Evolutionary conservation across 345 rosid species (phyloP).

Genomic region (Excoecaria agallocha): DNA sequence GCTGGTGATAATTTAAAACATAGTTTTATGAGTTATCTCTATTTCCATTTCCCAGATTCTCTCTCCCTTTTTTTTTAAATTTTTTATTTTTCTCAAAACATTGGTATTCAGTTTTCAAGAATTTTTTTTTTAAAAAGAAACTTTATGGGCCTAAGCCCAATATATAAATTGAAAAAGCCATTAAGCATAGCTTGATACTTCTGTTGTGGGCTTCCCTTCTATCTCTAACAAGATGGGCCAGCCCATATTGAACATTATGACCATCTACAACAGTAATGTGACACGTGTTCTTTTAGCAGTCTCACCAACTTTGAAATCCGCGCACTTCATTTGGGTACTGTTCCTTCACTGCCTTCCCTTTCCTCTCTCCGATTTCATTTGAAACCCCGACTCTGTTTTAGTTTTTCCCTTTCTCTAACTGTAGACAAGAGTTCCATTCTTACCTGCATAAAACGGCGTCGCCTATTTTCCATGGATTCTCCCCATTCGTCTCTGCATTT

Average conservation of each 20-base stretch:
- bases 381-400: not conserved
- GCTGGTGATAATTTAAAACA: no score
- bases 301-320: not conserved
- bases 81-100: no score
- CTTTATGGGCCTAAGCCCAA: no score
- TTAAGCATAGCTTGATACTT: no score
- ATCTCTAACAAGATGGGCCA: not conserved
- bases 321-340: not conserved
- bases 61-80: no score
- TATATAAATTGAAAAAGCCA: no score
- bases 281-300: not conserved
- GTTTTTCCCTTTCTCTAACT: not conserved
- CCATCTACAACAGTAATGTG: not conserved
- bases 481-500: conserved; percentile 29
- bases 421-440: not conserved
- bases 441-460: not conserved
- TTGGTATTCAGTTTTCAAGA: no score
- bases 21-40: no score
- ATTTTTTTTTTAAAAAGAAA: no score
- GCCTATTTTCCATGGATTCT: conserved; percentile 10
- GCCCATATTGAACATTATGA: no score
- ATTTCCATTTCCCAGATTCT: no score
- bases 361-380: not conserved
- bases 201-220: no score
- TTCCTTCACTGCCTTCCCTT: not conserved